A percentile compares a stretch with the other conserved stretches of the same genome.
These are phyloP conservation scores for Imleria badia DNA, from an alignment of 768 basidiomycete species.

Conservation along the genomic window DNA sequence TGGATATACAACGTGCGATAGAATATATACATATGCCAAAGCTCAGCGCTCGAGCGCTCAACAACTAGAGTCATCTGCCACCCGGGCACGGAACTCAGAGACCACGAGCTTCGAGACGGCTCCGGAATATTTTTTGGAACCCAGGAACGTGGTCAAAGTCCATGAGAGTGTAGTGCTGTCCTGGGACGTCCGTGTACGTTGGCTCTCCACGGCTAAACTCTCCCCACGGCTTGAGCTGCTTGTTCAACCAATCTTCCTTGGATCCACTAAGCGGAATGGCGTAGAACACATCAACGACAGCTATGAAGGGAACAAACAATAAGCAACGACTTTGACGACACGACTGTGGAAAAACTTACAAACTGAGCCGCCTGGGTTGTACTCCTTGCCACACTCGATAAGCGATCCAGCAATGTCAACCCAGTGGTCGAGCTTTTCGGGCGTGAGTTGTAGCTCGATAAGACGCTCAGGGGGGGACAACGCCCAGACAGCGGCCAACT, in stretches of 20 bases:
- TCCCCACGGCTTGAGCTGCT: conserved; percentile 28
- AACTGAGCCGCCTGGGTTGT: conserved; percentile 27
- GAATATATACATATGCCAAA: no score
- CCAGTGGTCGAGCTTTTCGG: conserved; percentile 28
- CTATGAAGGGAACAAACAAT: neutral
- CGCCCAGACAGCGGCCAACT: conserved; percentile 27
- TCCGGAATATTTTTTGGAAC: conserved; percentile 31
- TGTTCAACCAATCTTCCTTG: conserved; percentile 32
- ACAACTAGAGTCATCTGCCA: no score
- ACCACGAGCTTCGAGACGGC: conserved; percentile 25
- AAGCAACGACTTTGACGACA: neutral
- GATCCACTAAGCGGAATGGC: conserved; percentile 27
- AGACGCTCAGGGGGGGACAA: conserved; percentile 28
- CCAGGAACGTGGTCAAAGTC: conserved; percentile 31
- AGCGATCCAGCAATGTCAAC: conserved; percentile 31
- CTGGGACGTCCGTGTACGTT: conserved; percentile 25
- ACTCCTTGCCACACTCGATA: conserved; percentile 32
- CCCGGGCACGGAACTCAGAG: conserved; percentile 4
- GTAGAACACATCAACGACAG: conserved; percentile 26
- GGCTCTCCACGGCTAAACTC: conserved; percentile 25
- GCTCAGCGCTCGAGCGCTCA: no score
- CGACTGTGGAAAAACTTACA: conserved; percentile 17
- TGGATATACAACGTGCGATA: neutral
- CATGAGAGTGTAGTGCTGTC: conserved; percentile 32
- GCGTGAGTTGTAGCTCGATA: conserved; percentile 28